Conservation (phyloP, 2,329 filamentous ascomycete genomes). For the Beauveria bassiana region DNA sequence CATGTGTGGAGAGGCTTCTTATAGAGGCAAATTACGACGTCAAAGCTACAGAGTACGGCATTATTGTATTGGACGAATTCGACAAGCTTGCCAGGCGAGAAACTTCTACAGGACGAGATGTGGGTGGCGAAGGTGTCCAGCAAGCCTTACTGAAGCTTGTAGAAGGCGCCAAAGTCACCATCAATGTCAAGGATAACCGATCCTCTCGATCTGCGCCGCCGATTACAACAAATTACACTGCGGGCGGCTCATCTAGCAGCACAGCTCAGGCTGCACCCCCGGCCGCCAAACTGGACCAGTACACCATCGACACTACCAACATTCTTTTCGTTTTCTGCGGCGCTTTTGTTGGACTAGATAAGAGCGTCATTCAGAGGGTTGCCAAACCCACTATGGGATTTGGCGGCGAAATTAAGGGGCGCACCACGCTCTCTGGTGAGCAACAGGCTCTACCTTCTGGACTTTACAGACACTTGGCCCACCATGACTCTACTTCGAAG, state of each 20-base stretch:
- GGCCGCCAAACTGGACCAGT: constrained; percentile 50
- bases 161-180: constrained; percentile 86
- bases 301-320: constrained; percentile 83
- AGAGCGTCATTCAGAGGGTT: constrained; percentile 78
- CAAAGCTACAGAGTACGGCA: constrained; percentile 76
- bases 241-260: constrained; percentile 34
- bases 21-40: constrained; percentile 88
- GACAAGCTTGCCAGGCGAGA: constrained; percentile 93
- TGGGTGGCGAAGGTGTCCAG: constrained; percentile 92
- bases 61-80: constrained; percentile 93
- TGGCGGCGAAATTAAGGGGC: constrained; percentile 68
- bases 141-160: constrained; percentile 94
- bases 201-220: constrained; percentile 46
- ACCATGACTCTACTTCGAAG: constrained; percentile 35
- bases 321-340: constrained; percentile 97
- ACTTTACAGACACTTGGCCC: constrained; percentile 47
- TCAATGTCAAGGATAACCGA: constrained; percentile 77
- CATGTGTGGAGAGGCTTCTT: constrained; percentile 82
- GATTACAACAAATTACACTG: constrained; percentile 45
- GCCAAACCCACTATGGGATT: constrained; percentile 84
- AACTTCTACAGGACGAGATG: constrained; percentile 82
- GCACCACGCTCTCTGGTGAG: constrained; percentile 38
- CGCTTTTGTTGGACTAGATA: constrained; percentile 88
- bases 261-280: constrained; percentile 39
- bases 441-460: constrained; percentile 59